Evolutionary conservation across 164 flowering plant genomes (phyloP), one percentile per base, ranked within the genome.

Genomic region (Vitis rotundifolia): DNA sequence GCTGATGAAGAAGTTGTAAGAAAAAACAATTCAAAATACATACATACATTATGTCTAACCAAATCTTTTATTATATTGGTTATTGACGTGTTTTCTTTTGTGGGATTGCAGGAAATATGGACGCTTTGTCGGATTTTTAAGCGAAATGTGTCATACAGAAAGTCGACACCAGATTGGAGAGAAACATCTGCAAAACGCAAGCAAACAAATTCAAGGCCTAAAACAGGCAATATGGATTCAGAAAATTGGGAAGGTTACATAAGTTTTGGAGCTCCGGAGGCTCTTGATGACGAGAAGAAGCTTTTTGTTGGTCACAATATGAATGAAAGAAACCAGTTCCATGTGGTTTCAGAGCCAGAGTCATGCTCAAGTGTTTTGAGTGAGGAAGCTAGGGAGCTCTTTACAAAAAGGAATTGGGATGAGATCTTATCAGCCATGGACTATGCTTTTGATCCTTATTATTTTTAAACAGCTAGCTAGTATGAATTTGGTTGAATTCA

Each of bases 61-160:
- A 31, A 31, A 31, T 1, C 5, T 31, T 31, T 31, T 3, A 31
- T 31, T 31, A 31, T 31, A 31, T 31, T 31, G 44, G 44, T 31
- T 31, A 31, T 6, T 31, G 4, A 31, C 6, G 44, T 52, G 48
- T 22, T 56, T 55, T 29, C 5, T 11, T 3, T 31, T 8, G 9
- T 55, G 16, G 44, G 11, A 13, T 67, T 66, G 66, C 88, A 94
- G 98, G 97, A 94, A 78, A 86, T 92, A 10, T 92, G 97, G 98
- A 94, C 97, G 0, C 73, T 94, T 13, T 94, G 97, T 66, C 78
- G 98, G 70, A 88, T 94, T 51, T 86, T 94, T 80, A 88, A 91
- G 83, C 69, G 93, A 70, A 85, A 64, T 48, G 73, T 65, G 51
- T 69, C 86, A 0, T 59, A 80, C 59, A 87, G 68, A 68, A 88